Evolutionary conservation across 129 eudicot species (phyloP).

Genomic region (Cynara cardunculus): DNA sequence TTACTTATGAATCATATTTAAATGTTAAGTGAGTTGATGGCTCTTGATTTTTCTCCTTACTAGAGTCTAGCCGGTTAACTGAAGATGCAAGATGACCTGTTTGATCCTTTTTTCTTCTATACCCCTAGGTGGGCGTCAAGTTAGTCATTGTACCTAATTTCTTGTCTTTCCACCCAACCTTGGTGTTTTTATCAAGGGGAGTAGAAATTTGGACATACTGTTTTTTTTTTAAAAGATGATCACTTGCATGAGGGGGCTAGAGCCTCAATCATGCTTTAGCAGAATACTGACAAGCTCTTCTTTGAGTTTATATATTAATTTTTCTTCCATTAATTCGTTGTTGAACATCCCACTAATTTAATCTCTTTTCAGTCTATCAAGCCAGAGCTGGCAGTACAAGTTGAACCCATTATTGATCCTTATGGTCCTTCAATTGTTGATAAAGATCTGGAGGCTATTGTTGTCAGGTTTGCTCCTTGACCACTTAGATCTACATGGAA

Average conservation of each 20-base stretch:
- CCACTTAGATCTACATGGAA: neutral
- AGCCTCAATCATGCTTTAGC: neutral
- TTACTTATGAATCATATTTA: neutral
- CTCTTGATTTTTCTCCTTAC: neutral
- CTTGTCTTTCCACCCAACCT: neutral
- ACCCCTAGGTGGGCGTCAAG: neutral
- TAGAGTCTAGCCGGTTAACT: neutral
- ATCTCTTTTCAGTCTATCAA: conserved; percentile 62
- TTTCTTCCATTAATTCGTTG: neutral
- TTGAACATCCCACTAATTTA: conserved; percentile 1
- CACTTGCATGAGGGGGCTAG: neutral
- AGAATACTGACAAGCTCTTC: neutral
- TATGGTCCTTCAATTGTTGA: conserved; percentile 95
- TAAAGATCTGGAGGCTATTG: conserved; percentile 77
- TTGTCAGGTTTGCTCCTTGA: conserved; percentile 66
- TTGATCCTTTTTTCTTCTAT: neutral
- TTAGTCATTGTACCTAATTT: too few relatives aligned
- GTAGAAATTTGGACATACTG: neutral
- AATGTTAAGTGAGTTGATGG: neutral
- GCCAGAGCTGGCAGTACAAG: conserved; percentile 75
- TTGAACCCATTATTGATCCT: conserved; percentile 86
- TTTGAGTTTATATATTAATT: neutral
- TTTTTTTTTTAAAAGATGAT: neutral
- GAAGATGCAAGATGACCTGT: neutral
- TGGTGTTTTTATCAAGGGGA: neutral